Evolutionary conservation across 2,329 filamentous ascomycete genomes (phyloP), one percentile per base, ranked within the genome.

Genomic region (Plectosphaerella plurivora): DNA sequence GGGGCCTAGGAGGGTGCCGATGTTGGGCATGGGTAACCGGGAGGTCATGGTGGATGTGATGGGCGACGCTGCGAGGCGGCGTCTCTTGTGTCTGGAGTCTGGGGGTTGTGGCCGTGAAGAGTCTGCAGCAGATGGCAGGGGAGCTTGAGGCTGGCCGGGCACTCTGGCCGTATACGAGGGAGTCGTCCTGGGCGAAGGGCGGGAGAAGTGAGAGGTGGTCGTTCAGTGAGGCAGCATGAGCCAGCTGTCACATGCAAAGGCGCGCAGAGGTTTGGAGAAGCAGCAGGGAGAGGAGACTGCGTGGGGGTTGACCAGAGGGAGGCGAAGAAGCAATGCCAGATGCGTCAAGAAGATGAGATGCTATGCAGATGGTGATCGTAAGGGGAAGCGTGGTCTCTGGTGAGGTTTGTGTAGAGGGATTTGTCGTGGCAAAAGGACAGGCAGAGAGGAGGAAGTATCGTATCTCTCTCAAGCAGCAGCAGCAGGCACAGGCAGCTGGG

Each of bases 1-100:
- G 47, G 81, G 78, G 14, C 76, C 73, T 33, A 87, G 66, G 28
- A 83, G 71, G 51, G 69, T 64, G 51, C 74, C 67, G 52, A 75
- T 62, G 63, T 78, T 71, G 45, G 53, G 52, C 56, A 55, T 59
- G 35, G 58, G 51, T 54, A 55, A 47, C 52, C 45, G 53, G 45
- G 37, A 28, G 20, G 48, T n/a, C 41, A 44, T 44, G 3, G n/a
- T 44, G 41, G 15, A 9, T 44, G 6, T 44, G 41, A 20, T 5
- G 5, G n/a, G 41, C 28, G 41, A 16, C n/a, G n/a, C 41, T 9
- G 18, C n/a, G 10, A 20, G n/a, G 16, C 16, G 41, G n/a, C n/a
- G 41, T 44, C 41, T n/a, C 18, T 44, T 12, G 22, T 22, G 22
- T 22, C 22, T 44, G 36, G 9, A 16, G 12, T 45, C 46, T 37